These are phyloP conservation scores for Populus simonii DNA, from an alignment of 345 rosid genomes.

Conservation along the genomic window DNA sequence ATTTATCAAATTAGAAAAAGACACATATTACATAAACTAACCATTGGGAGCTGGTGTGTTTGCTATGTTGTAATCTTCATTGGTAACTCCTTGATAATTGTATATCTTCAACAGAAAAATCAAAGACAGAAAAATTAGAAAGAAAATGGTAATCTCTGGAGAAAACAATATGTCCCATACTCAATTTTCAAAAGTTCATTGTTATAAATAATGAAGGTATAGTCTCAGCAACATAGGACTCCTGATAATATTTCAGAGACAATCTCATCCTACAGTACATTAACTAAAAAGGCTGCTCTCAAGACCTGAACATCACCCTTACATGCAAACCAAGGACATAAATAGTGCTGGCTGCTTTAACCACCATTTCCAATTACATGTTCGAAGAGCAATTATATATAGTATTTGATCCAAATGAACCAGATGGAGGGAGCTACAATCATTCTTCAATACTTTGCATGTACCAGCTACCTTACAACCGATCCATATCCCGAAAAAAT, in stretches of 20 bases:
- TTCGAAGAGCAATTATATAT: neutral
- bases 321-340: neutral
- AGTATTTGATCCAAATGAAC: neutral
- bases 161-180: neutral
- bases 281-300: neutral
- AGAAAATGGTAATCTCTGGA: neutral
- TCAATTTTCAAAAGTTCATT: neutral
- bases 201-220: neutral
- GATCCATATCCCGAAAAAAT: neutral
- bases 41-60: slow-evolving; percentile 92
- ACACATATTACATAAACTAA: slow-evolving; percentile 21
- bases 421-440: neutral
- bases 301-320: neutral
- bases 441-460: neutral
- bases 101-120: slow-evolving; percentile 56
- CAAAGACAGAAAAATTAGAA: slow-evolving; percentile 3
- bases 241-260: neutral
- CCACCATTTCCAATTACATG: neutral
- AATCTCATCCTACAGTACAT: neutral
- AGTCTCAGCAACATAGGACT: neutral
- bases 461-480: neutral
- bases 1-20: neutral
- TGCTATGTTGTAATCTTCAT: slow-evolving; percentile 77
- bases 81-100: slow-evolving; percentile 82
- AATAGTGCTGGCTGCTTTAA: neutral